A percentile compares a stretch with the other conserved stretches of the same genome.
Evolutionary conservation across 1,139 yeast genomes (phyloP).

Genomic region (Protomyces arabidopsidicola): DNA sequence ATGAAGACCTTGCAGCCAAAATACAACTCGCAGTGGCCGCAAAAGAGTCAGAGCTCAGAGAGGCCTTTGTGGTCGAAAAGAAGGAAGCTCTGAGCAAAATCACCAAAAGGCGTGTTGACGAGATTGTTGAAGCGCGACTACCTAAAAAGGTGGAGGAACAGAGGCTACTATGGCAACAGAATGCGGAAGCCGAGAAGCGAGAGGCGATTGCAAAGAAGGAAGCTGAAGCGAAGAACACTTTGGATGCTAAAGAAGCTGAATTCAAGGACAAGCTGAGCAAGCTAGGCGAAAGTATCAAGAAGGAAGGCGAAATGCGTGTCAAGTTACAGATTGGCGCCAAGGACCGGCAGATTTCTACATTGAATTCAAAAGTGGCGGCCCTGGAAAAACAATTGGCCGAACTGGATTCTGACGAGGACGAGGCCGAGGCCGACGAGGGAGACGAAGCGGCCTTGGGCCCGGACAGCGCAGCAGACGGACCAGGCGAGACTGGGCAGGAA

Average conservation of each 20-base stretch:
- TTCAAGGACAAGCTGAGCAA: constrained; percentile 44
- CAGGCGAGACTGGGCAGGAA: neutral
- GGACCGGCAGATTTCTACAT: constrained; percentile 35
- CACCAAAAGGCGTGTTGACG: constrained; percentile 20
- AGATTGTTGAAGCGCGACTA: constrained; percentile 8
- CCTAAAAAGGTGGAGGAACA: constrained; percentile 32
- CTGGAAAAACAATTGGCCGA: neutral
- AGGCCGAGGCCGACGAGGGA: neutral
- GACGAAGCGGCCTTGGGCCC: neutral
- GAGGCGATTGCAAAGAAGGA: constrained; percentile 34
- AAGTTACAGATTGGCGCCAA: constrained; percentile 32
- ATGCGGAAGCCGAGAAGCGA: constrained; percentile 30
- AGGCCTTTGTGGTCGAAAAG: constrained; percentile 19
- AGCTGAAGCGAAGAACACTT: constrained; percentile 38
- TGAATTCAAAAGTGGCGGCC: constrained; percentile 35
- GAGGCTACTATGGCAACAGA: constrained; percentile 33
- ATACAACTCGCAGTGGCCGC: constrained; percentile 30
- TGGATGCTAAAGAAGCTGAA: constrained; percentile 35
- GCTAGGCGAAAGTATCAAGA: constrained; percentile 39
- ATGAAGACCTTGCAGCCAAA: constrained; percentile 21
- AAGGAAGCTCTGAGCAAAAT: constrained; percentile 33
- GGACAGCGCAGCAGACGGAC: neutral
- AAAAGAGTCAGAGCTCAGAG: constrained; percentile 34
- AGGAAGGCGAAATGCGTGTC: constrained; percentile 37
- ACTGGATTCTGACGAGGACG: neutral